Evolutionary conservation across 768 basidiomycete species (phyloP), one percentile per base, ranked within the genome.

Genomic region (Boletus sp.): DNA sequence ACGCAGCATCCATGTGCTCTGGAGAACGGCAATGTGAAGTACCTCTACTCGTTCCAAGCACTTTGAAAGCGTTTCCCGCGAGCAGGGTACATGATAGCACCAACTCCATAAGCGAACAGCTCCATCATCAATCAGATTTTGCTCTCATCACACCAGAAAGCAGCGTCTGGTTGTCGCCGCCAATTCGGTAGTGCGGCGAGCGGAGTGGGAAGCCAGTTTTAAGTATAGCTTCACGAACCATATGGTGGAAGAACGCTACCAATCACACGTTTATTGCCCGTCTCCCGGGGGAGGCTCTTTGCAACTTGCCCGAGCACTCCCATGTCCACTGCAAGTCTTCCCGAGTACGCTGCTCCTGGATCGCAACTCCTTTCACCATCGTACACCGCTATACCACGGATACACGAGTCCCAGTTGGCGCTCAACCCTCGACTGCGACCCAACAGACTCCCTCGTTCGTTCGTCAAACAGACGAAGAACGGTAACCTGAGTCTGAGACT

Each of bases 321-420:
- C 67, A 85, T 87, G 85, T 81, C 79, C 32, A 76, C 81, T 38
- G 71, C 76, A 43, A 79, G 75, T 58, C 79, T 82, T 38, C 82
- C 84, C 7, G 74, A 75, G 17, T 85, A 83, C 56, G 44, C 68
- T 27, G 66, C 68, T 14, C 73, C 74, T n/a, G 63, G 72, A 44
- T 44, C 58, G 67, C 63, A 68, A 61, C 42, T 73, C 61, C 58
- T 77, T 72, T 58, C 82, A 67, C 56, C 78, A 69, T 17, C 70
- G n/a, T 87, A 87, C 64, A 76, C 83, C 4, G 75, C 76, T 11
- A 76, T 82, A 56, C 84, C 84, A 1, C 77, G 75, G 25, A 61
- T 74, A 27, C 70, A 76, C 54, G 85, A 87, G 64, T 79, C 76
- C 54, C 79, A 78, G 4, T 62, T 86, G 47, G 78, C 83, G 9